Evolutionary conservation across 2,329 filamentous ascomycete genomes (phyloP).

Genomic region (Apiospora marii): DNA sequence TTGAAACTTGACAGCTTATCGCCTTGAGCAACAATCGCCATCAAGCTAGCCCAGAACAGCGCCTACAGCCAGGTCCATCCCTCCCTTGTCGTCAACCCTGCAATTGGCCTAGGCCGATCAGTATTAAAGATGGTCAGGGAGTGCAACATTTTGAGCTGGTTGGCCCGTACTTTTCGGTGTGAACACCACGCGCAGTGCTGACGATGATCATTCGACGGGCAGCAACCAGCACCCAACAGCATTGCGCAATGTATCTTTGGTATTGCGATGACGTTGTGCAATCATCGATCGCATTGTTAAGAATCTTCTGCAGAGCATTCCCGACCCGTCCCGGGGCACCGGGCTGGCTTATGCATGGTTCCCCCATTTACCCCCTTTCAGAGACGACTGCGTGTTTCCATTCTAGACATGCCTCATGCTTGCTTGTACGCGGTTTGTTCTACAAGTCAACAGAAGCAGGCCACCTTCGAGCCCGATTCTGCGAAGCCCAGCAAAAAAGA

Average conservation of each 20-base stretch:
- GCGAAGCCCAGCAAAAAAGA: slow-evolving; percentile 9
- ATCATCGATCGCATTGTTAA: neutral
- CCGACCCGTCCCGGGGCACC: neutral
- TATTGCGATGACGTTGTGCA: neutral
- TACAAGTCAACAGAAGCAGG: neutral
- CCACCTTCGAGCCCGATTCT: neutral
- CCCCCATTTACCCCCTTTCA: neutral
- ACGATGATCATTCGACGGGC: slow-evolving; percentile 16
- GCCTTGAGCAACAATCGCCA: neutral
- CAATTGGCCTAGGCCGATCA: neutral
- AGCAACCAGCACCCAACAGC: neutral
- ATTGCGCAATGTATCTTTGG: neutral
- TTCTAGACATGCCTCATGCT: neutral
- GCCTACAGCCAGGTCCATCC: neutral
- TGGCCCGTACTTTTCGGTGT: neutral
- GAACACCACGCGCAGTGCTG: slow-evolving; percentile 13
- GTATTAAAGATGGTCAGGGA: slow-evolving; percentile 11
- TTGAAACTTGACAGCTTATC: slow-evolving; percentile 20
- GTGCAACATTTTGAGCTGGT: neutral
- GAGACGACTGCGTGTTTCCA: neutral
- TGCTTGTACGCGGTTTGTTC: neutral
- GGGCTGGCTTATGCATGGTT: neutral
- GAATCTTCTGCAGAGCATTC: neutral
- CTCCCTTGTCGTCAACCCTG: neutral
- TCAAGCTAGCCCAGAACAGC: neutral